Evolutionary conservation across 441 rosid species (phyloP).

Genomic region (Erysimum cheiri): DNA sequence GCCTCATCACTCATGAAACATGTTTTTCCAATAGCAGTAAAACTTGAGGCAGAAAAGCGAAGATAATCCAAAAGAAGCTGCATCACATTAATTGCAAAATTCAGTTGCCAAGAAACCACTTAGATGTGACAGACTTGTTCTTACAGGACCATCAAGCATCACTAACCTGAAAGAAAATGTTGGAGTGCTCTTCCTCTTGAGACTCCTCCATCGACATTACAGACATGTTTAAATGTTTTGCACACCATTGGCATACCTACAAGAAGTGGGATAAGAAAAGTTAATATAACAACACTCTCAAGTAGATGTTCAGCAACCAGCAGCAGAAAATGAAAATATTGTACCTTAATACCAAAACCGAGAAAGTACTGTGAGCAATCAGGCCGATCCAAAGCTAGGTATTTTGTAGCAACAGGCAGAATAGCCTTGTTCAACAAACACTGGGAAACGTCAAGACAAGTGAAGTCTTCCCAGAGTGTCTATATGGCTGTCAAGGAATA

Average conservation of each 20-base stretch:
- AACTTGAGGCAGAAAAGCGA: conserved; percentile 58
- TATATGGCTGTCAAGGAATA: conserved; percentile 56
- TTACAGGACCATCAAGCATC: conserved; percentile 2
- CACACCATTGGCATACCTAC: conserved; percentile 86
- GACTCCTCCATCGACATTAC: conserved; percentile 78
- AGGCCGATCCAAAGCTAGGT: conserved; percentile 53
- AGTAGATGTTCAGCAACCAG: not conserved
- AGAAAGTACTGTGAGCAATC: conserved; percentile 57
- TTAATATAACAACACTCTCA: not conserved
- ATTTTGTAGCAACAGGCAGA: conserved; percentile 63
- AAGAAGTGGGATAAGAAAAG: conserved; percentile 19
- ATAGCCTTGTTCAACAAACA: conserved; percentile 77
- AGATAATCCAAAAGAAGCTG: conserved; percentile 77
- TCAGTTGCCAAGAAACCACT: conserved; percentile 17
- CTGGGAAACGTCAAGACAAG: conserved; percentile 88
- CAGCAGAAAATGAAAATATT: conserved; percentile 15
- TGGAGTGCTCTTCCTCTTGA: conserved; percentile 86
- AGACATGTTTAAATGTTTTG: conserved; percentile 90
- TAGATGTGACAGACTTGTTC: conserved; percentile 5
- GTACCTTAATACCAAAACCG: conserved; percentile 70
- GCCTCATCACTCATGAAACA: conserved; percentile 46
- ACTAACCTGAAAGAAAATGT: conserved; percentile 69
- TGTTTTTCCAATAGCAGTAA: conserved; percentile 56
- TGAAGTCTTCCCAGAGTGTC: conserved; percentile 84
- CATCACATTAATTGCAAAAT: conserved; percentile 34